Base-by-base conservation (phyloP, 352 stramenopile species). In the Phytophthora rubi region DNA sequence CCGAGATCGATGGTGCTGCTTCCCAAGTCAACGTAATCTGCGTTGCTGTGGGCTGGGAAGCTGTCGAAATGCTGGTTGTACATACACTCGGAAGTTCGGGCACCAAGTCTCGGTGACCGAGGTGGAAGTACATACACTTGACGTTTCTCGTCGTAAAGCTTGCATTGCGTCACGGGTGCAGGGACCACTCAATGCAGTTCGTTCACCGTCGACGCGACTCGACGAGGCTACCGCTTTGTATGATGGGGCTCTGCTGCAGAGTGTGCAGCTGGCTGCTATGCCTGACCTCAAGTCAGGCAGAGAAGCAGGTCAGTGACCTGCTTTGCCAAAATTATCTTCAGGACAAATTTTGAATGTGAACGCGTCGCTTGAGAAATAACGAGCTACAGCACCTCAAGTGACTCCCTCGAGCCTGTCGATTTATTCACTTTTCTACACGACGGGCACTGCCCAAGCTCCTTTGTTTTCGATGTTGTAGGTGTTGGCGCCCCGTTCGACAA, bases 391-490 rank as follows among this genome's bases (percentile, higher is more conserved):
- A 30, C 26, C 26, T 30, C 26, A 30, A 30, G 26, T 30, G 26
- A 6, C 26, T 30, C 26, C 26, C 26, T 30, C 26, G 26, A 30
- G 26, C 26, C 26, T 30, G 26, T 30, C 26, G 33, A 39, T 10
- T 39, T 39, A 39, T 39, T 10, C 15, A 9, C 9, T 62, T 26
- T 26, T 73, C n/a, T 79, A 64, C 23, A 91, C 74, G 26, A 91
- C 74, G 16, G 85, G 85, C 35, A 93, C 81, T 1, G 85, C 81
- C 83, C 83, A 91, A 12, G 85, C 83, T 49, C 75, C 83, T 52
- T 93, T 85, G 59, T 64, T 82, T 75, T 93, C 85, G 3, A 91
- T 73, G 59, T 89, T 90, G 76, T 85, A 93, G 12, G 77, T 84
- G 62, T 93, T 91, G 30, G 73, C 65, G n/a, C 85, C 85, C 2